These are phyloP conservation scores for Albizia julibrissin DNA, from an alignment of 306 rosid genomes.

Conservation along the genomic window DNA sequence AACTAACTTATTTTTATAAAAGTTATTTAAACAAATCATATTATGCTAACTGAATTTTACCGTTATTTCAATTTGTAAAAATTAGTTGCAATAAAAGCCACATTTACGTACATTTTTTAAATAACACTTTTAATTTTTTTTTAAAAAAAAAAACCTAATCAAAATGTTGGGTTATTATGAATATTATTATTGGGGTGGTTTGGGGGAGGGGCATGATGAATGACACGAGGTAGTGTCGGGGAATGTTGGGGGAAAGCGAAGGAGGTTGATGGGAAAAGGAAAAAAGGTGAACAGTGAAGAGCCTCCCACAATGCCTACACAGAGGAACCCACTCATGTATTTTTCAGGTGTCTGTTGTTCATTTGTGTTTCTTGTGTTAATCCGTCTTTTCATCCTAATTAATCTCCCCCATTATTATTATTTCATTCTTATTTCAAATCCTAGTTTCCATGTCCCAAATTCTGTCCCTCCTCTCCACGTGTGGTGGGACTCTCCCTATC, in stretches of 20 bases:
- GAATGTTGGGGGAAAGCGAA: constrained; percentile 26
- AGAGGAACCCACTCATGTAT: constrained; percentile 1
- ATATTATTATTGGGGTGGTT: background rate
- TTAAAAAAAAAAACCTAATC: too few relatives aligned
- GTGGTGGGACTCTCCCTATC: background rate
- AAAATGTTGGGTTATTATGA: background rate
- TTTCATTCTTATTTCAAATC: background rate
- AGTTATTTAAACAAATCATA: too few relatives aligned
- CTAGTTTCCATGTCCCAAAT: constrained; percentile 21
- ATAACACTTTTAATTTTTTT: too few relatives aligned
- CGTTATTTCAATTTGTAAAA: too few relatives aligned
- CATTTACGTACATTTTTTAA: too few relatives aligned
- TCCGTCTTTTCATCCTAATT: background rate
- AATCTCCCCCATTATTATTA: constrained; percentile 2
- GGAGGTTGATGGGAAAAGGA: constrained; percentile 36
- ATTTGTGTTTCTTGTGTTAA: background rate
- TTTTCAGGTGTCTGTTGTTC: constrained; percentile 22
- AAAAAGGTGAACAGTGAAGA: constrained; percentile 37
- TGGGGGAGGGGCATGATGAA: constrained; percentile 22
- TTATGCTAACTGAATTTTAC: too few relatives aligned
- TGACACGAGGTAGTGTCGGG: constrained; percentile 42
- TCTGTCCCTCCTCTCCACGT: constrained; percentile 28
- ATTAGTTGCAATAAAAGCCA: too few relatives aligned
- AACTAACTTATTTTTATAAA: too few relatives aligned
- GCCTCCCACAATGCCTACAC: constrained; percentile 23